Base-by-base conservation (phyloP, 2,329 filamentous ascomycete species). In the Aspergillus oerlinghausenensis region DNA sequence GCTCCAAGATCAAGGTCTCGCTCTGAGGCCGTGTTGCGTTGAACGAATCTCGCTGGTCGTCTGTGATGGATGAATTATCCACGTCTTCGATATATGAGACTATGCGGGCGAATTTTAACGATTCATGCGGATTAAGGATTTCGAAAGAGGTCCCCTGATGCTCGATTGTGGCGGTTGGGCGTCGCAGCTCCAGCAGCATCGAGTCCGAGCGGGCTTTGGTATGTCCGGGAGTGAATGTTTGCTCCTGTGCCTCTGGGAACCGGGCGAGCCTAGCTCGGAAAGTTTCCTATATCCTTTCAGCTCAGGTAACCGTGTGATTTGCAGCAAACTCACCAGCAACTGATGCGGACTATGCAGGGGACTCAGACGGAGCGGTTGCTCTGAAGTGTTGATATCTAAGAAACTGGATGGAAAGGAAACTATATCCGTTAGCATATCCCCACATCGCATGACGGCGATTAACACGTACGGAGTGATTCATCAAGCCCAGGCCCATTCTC, bases 81-180 rank as follows among this genome's bases (percentile, higher is more conserved):
- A 68, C 65, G 45, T 72, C 70, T 50, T 73, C 70, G 32, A 72
- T 71, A 49, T 66, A 71, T 8, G 71, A 73, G 29, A 73, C 68
- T 21, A 74, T 73, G 19, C 69, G 65, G 11, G 69, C 64, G n/a
- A 71, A 60, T 50, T 70, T 66, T 19, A 73, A 58, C 9, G 72
- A 74, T 51, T 70, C 68, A 51, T 70, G 69, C 28, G 71, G 72
- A 40, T 75, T 75, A 19, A 75, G 54, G 19, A 75, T 75, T 35
- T 75, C 71, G 49, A 75, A 75, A 8, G 65, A 67, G 9, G 70
- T 62, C 11, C 72, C 72, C 49, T 72, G 66, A 55, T 73, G 67
- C 29, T 66, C 64, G 43, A 75, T 60, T 54, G 67, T 72, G 53
- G 66, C 52, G 28, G 60, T 58, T 54, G 65, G 57, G 55, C 64